Evolutionary conservation across 2,329 filamentous ascomycete genomes (phyloP).

Genomic region (Claviceps citrina): DNA sequence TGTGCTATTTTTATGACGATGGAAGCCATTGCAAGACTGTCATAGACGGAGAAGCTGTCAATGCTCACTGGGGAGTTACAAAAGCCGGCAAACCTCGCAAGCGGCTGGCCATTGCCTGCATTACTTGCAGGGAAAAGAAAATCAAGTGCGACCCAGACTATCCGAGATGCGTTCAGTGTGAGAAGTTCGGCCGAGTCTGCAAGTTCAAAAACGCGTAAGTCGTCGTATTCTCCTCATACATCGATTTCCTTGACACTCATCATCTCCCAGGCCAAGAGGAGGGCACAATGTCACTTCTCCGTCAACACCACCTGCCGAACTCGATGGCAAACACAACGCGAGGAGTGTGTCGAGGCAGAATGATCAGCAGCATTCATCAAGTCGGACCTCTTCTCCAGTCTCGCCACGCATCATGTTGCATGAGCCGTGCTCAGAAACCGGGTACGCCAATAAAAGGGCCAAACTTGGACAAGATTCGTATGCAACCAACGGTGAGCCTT

Average conservation of each 20-base stretch:
- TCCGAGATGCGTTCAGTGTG: constrained; percentile 77
- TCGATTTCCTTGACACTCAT: constrained; percentile 3
- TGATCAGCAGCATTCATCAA: constrained; percentile 25
- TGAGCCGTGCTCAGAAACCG: constrained; percentile 18
- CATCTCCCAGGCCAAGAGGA: constrained; percentile 33
- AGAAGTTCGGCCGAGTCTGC: constrained; percentile 77
- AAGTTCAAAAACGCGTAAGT: constrained; percentile 76
- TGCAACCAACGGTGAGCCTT: constrained; percentile 20
- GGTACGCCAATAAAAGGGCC: constrained; percentile 36
- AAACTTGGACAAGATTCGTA: constrained; percentile 33
- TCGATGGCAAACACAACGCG: constrained; percentile 27
- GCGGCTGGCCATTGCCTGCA: constrained; percentile 77
- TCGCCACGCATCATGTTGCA: constrained; percentile 28
- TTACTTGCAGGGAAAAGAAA: constrained; percentile 91
- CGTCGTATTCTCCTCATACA: not conserved
- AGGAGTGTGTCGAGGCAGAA: constrained; percentile 1
- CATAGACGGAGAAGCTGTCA: constrained; percentile 75
- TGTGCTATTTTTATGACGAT: constrained; percentile 78
- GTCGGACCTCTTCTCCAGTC: constrained; percentile 30
- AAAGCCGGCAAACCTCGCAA: constrained; percentile 91
- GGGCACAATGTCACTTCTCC: constrained; percentile 40
- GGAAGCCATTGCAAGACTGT: constrained; percentile 67
- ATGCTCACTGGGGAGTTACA: constrained; percentile 84
- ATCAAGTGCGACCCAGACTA: constrained; percentile 89
- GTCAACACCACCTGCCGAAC: constrained; percentile 34